Evolutionary conservation across 257 asterid genomes (phyloP).

Genomic region (Anisodus tanguticus): DNA sequence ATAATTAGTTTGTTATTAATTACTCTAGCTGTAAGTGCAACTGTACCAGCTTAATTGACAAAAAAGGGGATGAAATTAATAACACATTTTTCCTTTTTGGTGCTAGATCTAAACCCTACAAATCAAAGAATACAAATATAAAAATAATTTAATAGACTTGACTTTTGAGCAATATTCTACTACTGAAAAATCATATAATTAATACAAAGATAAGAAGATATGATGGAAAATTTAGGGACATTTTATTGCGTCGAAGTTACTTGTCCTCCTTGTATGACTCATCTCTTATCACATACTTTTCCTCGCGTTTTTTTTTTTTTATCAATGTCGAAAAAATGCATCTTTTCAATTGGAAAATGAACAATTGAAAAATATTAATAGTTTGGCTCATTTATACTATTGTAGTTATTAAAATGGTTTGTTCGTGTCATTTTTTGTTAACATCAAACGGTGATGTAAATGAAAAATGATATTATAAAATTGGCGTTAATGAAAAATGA

Average conservation of each 20-base stretch:
- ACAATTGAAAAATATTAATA: not conserved
- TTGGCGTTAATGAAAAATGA: no score
- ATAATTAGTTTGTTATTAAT: not conserved
- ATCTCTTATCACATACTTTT: not conserved
- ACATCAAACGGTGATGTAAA: no score
- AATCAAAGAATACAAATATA: not conserved
- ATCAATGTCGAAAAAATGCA: slow-evolving; percentile 16
- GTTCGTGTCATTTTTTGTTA: no score
- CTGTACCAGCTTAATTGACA: slow-evolving; percentile 21
- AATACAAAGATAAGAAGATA: not conserved
- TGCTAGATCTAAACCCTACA: not conserved
- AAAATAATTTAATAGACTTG: slow-evolving; percentile 11
- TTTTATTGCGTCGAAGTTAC: slow-evolving; percentile 14
- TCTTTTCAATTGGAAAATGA: not conserved
- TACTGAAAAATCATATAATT: not conserved
- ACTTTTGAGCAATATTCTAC: not conserved
- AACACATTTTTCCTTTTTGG: not conserved
- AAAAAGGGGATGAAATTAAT: not conserved
- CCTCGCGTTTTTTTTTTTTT: not conserved
- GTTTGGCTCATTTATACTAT: no score
- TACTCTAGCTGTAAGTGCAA: not conserved
- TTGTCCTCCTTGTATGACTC: not conserved
- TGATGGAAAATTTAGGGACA: not conserved
- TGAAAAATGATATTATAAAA: no score
- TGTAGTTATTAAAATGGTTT: no score